Percentiles rank a stretch among this genome's conserved stretches.
phyloP scores from a whole-genome alignment of 2,329 filamentous ascomycete genomes.

The Stagonosporopsis rhizophila region DNA sequence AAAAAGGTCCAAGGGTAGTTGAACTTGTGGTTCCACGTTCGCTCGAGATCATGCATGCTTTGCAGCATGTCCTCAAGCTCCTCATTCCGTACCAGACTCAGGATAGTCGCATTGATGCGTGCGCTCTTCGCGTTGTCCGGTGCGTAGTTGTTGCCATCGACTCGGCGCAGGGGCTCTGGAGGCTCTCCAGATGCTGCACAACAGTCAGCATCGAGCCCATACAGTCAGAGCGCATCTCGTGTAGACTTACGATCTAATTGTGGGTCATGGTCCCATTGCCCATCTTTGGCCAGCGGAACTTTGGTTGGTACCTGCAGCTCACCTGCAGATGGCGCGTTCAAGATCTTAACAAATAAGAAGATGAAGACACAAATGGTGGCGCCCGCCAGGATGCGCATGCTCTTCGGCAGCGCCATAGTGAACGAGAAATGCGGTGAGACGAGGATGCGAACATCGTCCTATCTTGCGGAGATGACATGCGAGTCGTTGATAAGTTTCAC shows the following conservation, averaged over 20 bases:
- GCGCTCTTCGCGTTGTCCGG: constrained; percentile 76
- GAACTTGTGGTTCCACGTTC: constrained; percentile 98
- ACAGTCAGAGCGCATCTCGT: neutral
- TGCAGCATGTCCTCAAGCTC: constrained; percentile 84
- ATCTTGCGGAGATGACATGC: constrained; percentile 8
- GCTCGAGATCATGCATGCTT: constrained; percentile 89
- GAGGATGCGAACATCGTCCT: constrained; percentile 10
- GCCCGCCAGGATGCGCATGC: constrained; percentile 79
- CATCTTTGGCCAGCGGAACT: constrained; percentile 52
- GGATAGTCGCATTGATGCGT: constrained; percentile 90
- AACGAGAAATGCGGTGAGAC: constrained; percentile 3
- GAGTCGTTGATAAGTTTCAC: constrained; percentile 18
- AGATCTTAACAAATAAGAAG: constrained; percentile 79
- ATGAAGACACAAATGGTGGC: constrained; percentile 75
- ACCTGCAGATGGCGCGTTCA: constrained; percentile 63
- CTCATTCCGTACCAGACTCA: constrained; percentile 90
- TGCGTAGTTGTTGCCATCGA: constrained; percentile 74
- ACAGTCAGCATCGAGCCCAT: constrained; percentile 9
- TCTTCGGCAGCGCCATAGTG: constrained; percentile 83
- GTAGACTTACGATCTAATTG: constrained; percentile 79
- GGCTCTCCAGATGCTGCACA: constrained; percentile 80
- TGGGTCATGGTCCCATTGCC: constrained; percentile 78
- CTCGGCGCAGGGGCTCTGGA: constrained; percentile 74
- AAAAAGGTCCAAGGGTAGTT: constrained; percentile 99
- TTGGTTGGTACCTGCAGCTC: constrained; percentile 46